phyloP scores from a whole-genome alignment of 1,284 basidiomycete genomes.

The Puccinia horiana region DNA sequence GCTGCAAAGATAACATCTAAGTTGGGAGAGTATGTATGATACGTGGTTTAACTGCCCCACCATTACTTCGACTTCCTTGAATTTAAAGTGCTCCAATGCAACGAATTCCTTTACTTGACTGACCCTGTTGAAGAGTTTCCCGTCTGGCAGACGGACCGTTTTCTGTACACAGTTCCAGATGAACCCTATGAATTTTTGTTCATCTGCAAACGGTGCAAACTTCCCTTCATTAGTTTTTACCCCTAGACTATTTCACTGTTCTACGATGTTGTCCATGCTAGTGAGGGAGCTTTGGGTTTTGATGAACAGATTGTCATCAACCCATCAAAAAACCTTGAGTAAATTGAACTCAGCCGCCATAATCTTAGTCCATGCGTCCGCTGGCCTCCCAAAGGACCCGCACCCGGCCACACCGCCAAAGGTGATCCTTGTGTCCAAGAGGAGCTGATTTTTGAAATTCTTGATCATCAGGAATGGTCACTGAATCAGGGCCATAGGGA shows the following conservation, averaged over 20 bases:
- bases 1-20: too few species aligned
- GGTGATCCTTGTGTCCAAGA: not conserved
- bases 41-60: too few species aligned
- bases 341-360: not conserved
- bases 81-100: not conserved
- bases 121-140: not conserved
- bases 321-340: not conserved
- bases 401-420: too few species aligned
- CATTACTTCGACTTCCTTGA: not conserved
- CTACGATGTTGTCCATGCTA: not conserved
- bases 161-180: not conserved
- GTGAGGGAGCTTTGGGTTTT: not conserved
- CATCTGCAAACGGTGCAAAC: not conserved
- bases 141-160: not conserved
- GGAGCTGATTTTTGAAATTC: not conserved
- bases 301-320: not conserved
- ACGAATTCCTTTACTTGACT: not conserved
- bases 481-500: not conserved
- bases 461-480: not conserved
- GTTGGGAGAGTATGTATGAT: too few species aligned
- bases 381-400: conserved; percentile 2
- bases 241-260: not conserved
- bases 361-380: not conserved
- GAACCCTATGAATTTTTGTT: too few species aligned
- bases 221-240: not conserved